Conservation (phyloP, 2,329 filamentous ascomycete genomes). For the Colletotrichum navitas region DNA sequence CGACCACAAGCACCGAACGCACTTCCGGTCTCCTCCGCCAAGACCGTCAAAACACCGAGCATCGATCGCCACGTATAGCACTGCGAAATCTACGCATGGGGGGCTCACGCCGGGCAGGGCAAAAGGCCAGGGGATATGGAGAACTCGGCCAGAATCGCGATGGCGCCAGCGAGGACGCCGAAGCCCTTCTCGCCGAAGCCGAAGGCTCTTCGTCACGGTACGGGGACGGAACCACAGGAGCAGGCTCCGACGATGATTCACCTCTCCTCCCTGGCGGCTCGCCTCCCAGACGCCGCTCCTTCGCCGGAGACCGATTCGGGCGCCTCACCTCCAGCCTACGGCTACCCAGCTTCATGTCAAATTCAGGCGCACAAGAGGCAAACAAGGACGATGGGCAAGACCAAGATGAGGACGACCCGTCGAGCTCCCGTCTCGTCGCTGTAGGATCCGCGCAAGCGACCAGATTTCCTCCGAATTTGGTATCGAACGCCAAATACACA, state of each 20-base stretch:
- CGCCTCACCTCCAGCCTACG: constrained; percentile 67
- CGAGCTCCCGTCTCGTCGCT: constrained; percentile 78
- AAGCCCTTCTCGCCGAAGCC: constrained; percentile 74
- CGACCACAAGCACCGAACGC: constrained; percentile 47
- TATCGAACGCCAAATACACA: constrained; percentile 98
- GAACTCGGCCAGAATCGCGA: constrained; percentile 69
- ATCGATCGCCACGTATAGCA: constrained; percentile 72
- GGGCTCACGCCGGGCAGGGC: constrained; percentile 68
- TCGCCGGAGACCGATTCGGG: constrained; percentile 57
- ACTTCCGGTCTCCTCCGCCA: constrained; percentile 59
- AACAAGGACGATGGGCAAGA: constrained; percentile 60
- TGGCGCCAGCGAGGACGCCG: constrained; percentile 74
- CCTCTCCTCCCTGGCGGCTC: constrained; percentile 73
- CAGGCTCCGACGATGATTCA: constrained; percentile 71
- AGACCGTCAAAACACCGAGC: constrained; percentile 60
- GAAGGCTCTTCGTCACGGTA: constrained; percentile 67
- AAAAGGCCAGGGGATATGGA: constrained; percentile 69
- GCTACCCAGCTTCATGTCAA: constrained; percentile 76
- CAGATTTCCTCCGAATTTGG: constrained; percentile 88
- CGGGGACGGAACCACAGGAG: constrained; percentile 66
- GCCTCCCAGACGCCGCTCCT: constrained; percentile 52
- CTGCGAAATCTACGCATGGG: constrained; percentile 78
- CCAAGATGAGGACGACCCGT: constrained; percentile 71
- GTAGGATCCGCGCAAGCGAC: constrained; percentile 81
- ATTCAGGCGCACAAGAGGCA: constrained; percentile 48